These are phyloP conservation scores for sunflower (Helianthus annuus) DNA, from an alignment of 129 eudicot genomes.

Conservation along the genomic window DNA sequence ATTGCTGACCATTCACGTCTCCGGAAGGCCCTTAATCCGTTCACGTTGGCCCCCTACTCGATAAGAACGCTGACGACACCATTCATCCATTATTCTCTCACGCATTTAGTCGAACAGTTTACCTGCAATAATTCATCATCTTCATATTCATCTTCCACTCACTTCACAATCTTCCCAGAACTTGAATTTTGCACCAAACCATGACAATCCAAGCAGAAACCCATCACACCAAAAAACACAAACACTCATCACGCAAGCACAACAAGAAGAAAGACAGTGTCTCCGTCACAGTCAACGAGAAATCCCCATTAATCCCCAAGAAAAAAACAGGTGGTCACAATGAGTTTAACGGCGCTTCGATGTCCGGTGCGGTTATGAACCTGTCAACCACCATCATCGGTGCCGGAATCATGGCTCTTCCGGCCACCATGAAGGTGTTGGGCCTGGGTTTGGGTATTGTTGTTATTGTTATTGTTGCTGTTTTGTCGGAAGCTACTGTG, in stretches of 20 bases:
- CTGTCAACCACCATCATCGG: constrained; percentile 92
- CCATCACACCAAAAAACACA: constrained; percentile 39
- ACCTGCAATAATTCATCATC: background rate
- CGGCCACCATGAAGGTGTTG: constrained; percentile 80
- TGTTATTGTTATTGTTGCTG: constrained; percentile 52
- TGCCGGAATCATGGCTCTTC: constrained; percentile 92
- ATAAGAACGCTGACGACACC: constrained; percentile 34
- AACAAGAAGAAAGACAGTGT: constrained; percentile 41
- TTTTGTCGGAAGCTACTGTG: constrained; percentile 56
- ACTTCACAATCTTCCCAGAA: constrained; percentile 1
- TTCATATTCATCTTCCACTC: background rate
- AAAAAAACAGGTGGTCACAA: constrained; percentile 25
- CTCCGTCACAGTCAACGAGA: constrained; percentile 38
- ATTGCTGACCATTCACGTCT: constrained; percentile 39
- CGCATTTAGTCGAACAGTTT: background rate
- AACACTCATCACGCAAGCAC: constrained; percentile 45
- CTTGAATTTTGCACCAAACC: background rate
- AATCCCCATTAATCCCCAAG: constrained; percentile 45
- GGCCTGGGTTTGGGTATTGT: constrained; percentile 70
- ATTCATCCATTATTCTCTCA: constrained; percentile 1
- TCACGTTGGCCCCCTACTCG: background rate
- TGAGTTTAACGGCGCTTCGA: constrained; percentile 72
- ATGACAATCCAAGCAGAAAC: constrained; percentile 46
- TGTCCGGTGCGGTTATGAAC: constrained; percentile 71
- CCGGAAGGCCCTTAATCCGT: background rate